Conservation (phyloP, 208 protist genomes). For the Crithidia expoeki region DNA sequence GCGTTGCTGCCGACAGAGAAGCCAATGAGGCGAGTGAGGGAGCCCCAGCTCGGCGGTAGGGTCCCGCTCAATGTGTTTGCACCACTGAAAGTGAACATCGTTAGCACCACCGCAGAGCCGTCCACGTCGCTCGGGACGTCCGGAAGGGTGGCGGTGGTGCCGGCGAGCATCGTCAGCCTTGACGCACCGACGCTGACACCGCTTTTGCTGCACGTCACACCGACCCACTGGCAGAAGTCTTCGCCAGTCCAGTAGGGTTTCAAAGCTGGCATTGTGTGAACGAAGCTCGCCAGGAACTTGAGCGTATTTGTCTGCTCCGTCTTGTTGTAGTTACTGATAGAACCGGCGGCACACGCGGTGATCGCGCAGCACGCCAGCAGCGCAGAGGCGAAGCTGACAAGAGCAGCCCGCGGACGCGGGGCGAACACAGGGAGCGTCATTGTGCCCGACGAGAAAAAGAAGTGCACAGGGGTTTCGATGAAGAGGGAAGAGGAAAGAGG, state of each 20-base stretch:
- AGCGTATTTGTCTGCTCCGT: constrained; percentile 12
- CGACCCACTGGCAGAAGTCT: constrained; percentile 13
- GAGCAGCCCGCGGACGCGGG: background rate
- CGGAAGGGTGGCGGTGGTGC: constrained; percentile 2
- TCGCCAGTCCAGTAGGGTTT: background rate
- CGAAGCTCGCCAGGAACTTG: constrained; percentile 8
- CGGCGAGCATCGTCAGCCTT: constrained; percentile 1
- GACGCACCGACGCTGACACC: background rate
- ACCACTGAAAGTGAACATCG: background rate
- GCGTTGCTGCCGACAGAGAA: constrained; percentile 7
- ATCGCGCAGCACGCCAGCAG: constrained; percentile 8
- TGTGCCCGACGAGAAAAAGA: background rate
- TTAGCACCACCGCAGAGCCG: constrained; percentile 5
- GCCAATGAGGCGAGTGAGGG: constrained; percentile 1
- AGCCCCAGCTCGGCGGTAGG: constrained; percentile 16
- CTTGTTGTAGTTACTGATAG: constrained; percentile 7
- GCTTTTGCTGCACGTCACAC: background rate
- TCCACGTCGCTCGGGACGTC: constrained; percentile 1
- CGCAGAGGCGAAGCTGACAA: constrained; percentile 7
- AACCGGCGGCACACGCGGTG: background rate
- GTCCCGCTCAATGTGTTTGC: background rate
- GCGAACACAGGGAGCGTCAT: background rate
- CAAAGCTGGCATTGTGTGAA: constrained; percentile 8
- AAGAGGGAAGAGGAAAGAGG: background rate
- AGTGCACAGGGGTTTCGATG: background rate